Evolutionary conservation across 768 basidiomycete genomes (phyloP), one percentile per base, ranked within the genome.

Genomic region (Multifurca ochricompacta): DNA sequence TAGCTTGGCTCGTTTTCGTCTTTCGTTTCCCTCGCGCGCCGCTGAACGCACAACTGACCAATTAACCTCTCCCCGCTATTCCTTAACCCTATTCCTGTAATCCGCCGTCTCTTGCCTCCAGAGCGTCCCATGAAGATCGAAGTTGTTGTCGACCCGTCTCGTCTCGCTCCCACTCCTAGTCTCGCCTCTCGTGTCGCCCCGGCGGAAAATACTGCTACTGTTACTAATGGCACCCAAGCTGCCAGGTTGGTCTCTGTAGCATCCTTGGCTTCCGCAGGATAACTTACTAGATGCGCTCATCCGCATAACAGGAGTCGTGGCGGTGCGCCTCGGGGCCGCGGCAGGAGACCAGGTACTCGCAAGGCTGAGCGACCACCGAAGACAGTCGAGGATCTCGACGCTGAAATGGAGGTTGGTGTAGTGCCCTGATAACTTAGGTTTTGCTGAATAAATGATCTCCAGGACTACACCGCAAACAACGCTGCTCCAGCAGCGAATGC

Each of bases 81-180:
- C 42, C 36, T 51, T 13, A 45, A n/a, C 56, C 37, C 56, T 53
- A 45, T 56, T 68, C 60, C 65, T 61, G 64, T 59, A 9, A 31
- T 62, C 68, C 62, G 65, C 68, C 62, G 39, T 59, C 59, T 51
- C 52, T 47, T 42, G 28, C 63, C 59, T 71, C 70, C 66, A 98
- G 95, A 90, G 78, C 89, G 90, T 62, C 89, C 91, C 21, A 96
- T 98, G 93, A 95, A 93, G 78, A 93, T 98, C 59, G 95, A 99
- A 77, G 91, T 98, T 61, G 82, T 98, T 41, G 79, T 95, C 68
- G 91, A 95, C 73, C 91, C 91, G 11, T 77, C 83, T 41, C 77
- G 79, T 39, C 73, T 84, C n/a, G 76, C 80, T 6, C 70, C 79
- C 10, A 69, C 74, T 9, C 74, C 74, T 18, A 77, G 88, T 4